phyloP scores from a whole-genome alignment of 257 asterid genomes.

The Jasminum sambac region DNA sequence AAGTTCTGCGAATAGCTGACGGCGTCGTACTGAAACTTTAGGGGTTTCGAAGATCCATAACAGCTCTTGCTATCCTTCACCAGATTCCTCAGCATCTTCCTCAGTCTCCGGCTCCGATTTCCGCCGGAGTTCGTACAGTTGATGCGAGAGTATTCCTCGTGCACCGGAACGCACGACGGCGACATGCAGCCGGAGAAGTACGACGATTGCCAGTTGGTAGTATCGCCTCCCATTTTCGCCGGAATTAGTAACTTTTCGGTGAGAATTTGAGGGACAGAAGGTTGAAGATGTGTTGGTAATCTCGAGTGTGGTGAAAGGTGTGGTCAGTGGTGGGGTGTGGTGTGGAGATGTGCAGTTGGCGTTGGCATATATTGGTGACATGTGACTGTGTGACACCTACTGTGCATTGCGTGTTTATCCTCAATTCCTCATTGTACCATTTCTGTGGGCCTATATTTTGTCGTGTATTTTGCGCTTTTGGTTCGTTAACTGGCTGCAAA shows the following conservation, averaged over 20 bases:
- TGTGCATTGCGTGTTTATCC: conserved; percentile 1
- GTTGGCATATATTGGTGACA: not conserved
- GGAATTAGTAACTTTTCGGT: not conserved
- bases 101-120: conserved; percentile 32
- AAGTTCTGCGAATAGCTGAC: conserved; percentile 66
- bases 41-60: conserved; percentile 33
- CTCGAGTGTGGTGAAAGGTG: not conserved
- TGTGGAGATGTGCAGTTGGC: not conserved
- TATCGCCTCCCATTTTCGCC: conserved; percentile 38
- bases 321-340: too few relatives aligned
- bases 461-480: not conserved
- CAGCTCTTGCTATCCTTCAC: conserved; percentile 52
- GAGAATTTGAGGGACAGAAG: not conserved
- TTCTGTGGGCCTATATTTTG: not conserved
- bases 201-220: conserved; percentile 33
- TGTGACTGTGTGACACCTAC: not conserved
- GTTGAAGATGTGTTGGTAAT: not conserved
- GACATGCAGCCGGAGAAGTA: conserved; percentile 63
- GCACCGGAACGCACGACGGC: conserved; percentile 61
- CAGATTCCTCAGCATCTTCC: conserved; percentile 42
- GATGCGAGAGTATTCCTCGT: conserved; percentile 60
- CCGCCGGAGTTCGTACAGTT: conserved; percentile 3
- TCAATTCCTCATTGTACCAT: not conserved
- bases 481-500: too few relatives aligned
- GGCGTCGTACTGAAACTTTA: conserved; percentile 52